Base-by-base conservation (phyloP, 371 early-diverging fungal genomes). In the Actinomortierella wolfii region DNA sequence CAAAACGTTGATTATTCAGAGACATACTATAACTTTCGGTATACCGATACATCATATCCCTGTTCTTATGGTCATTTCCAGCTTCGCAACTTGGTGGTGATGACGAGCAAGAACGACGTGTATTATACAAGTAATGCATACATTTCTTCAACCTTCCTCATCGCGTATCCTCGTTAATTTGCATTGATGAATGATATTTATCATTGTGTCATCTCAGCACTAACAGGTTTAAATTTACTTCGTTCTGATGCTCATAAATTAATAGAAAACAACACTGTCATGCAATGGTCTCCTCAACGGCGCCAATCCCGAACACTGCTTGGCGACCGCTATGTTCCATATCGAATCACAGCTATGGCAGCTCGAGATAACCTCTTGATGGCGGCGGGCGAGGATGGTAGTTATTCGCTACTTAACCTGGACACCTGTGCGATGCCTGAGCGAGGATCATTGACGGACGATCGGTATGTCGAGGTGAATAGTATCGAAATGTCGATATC, bases 11-110 rank as follows among this genome's bases (percentile, higher is more conserved):
- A 34, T 34, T 34, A 34, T 11, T 34, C 34, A 34, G 34, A 34
- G 34, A 34, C 34, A 34, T 71, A 48, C 51, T 71, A 58, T 47
- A 25, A 62, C 47, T 71, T 71, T 52, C 54, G 73, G 50, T 71
- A 59, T 47, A 71, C 73, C 7, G 67, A 71, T 45, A 71, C 73
- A 15, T 59, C 46, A 23, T 15, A 55, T 24, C 73, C 65, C 42
- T 71, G 73, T 50, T 61, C 56, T 17, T 56, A 71, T 56, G 77
- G 76, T 3, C 92, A 94, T 58, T 90, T 92, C 50, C 93, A 93
- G 75, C 81, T 93, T 25, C 82, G 94, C 39, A 88, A 94, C 61
- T 71, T 92, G 42, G 61, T 94, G 13, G 86, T 82, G 76, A 85
- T 91, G 0, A 87, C 92, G 1, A 86, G 80, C 67, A 88, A 86